phyloP scores from a whole-genome alignment of 331 rosid species.

The Quercus phellos region DNA sequence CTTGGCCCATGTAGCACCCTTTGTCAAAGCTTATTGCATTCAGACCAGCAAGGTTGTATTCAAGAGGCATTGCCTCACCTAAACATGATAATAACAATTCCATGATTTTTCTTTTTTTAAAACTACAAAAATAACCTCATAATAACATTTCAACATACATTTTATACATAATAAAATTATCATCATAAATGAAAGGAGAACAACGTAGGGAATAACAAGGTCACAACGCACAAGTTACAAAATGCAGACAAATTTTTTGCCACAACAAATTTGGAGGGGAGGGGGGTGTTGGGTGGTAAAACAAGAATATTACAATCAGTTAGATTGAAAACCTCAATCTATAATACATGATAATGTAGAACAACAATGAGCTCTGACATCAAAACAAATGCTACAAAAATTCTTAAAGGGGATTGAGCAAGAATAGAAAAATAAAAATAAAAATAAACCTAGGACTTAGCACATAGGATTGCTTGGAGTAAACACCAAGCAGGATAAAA shows the following conservation, averaged over 20 bases:
- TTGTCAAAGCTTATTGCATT: slow-evolving; percentile 91
- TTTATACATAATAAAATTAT: neutral
- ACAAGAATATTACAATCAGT: neutral
- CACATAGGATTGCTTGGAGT: too few relatives aligned
- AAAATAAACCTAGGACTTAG: too few relatives aligned
- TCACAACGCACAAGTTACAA: neutral
- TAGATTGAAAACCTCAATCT: neutral
- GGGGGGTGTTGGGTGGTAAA: too few relatives aligned
- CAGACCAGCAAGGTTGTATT: slow-evolving; percentile 83
- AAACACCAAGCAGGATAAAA: too few relatives aligned
- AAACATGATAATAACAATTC: slow-evolving; percentile 15
- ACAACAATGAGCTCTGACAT: too few relatives aligned
- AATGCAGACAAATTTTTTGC: neutral
- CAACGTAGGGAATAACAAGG: neutral
- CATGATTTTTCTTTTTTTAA: neutral
- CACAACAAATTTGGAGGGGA: neutral
- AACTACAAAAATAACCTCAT: neutral
- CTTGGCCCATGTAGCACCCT: slow-evolving; percentile 93
- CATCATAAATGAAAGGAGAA: neutral
- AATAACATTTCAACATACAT: too few relatives aligned
- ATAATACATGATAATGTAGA: neutral
- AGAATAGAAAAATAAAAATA: too few relatives aligned
- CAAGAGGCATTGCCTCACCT: slow-evolving; percentile 91
- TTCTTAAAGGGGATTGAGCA: too few relatives aligned
- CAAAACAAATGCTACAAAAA: too few relatives aligned